Base-by-base conservation (phyloP, 495 filamentous ascomycete species). In the Penicillium maclennaniae region DNA sequence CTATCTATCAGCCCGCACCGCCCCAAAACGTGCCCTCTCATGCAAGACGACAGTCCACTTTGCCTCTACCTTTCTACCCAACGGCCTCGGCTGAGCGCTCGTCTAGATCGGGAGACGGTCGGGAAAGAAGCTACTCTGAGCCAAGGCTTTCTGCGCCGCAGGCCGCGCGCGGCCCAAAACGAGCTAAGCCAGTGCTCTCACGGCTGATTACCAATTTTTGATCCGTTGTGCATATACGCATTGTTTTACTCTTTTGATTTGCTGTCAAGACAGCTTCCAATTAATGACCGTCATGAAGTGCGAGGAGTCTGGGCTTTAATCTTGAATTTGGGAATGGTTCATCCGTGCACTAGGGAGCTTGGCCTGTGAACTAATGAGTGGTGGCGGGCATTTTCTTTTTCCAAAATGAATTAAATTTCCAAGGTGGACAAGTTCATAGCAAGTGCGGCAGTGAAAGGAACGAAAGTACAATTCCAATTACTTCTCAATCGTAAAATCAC, bases 131-230 rank as follows among this genome's bases (percentile, higher is more conserved):
- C 45, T 15, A 34, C 10, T 67, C 64, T 14, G 61, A 65, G 43
- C 61, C 64, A 20, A 56, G 59, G 47, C 55, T 43, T 50, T 34
- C 54, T 45, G 42, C 26, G 14, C 43, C 47, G 14, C 27, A 31
- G 31, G 31, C 10, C 6, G 31, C 31, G 10, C 31, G 41, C 45
- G 44, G 51, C 23, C 28, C 52, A 43, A 40, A 36, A 50, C 65
- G 58, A 20, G 63, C 68, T 14, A 75, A 71, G 31, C 73, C 73
- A 8, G 67, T 71, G 10, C 51, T 76, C 39, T 69, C 72, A 21
- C 65, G 65, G 45, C 40, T 76, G 43, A 67, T 76, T 39, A 76
- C 73, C 45, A 72, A 72, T 51, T 68, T 76, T 45, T 49, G 60
- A 37, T 65, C 48, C 58, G 36, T 52, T 59, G 25, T 36, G 14